Conservation (phyloP, 169 alveolate species). For the Plasmodium gonderi region DNA sequence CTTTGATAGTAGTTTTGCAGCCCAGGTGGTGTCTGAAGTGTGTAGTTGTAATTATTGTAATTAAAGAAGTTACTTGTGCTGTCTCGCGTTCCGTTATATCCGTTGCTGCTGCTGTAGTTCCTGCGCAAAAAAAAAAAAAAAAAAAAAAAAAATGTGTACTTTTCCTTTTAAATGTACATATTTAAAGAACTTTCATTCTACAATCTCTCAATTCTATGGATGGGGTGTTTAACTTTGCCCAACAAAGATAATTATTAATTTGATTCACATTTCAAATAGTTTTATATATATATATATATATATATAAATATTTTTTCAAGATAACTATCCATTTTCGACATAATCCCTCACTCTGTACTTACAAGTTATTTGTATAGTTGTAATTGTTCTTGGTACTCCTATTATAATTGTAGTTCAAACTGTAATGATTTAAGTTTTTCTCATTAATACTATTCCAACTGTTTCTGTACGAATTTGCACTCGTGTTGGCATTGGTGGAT, state of each 20-base stretch:
- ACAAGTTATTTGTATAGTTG: constrained; percentile 60
- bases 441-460: constrained; percentile 67
- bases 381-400: constrained; percentile 40
- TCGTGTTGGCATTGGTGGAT: constrained; percentile 39
- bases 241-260: too few relatives aligned
- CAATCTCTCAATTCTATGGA: too few relatives aligned
- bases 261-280: too few relatives aligned
- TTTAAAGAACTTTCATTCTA: too few relatives aligned
- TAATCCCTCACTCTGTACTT: neutral
- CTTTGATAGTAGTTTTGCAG: constrained; percentile 56
- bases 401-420: constrained; percentile 36
- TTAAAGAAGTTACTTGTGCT: constrained; percentile 53
- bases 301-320: neutral
- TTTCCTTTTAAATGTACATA: too few relatives aligned
- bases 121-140: neutral
- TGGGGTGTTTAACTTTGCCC: too few relatives aligned
- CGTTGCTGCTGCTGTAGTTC: constrained; percentile 64
- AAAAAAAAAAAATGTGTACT: too few relatives aligned
- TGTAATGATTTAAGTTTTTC: constrained; percentile 56
- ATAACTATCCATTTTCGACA: neutral
- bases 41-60: constrained; percentile 46
- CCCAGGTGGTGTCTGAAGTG: constrained; percentile 65
- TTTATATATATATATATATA: neutral
- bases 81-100: constrained; percentile 59
- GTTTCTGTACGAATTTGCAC: constrained; percentile 29